Evolutionary conservation across 2,329 filamentous ascomycete genomes (phyloP), one percentile per base, ranked within the genome.

Genomic region (Xylaria digitata): DNA sequence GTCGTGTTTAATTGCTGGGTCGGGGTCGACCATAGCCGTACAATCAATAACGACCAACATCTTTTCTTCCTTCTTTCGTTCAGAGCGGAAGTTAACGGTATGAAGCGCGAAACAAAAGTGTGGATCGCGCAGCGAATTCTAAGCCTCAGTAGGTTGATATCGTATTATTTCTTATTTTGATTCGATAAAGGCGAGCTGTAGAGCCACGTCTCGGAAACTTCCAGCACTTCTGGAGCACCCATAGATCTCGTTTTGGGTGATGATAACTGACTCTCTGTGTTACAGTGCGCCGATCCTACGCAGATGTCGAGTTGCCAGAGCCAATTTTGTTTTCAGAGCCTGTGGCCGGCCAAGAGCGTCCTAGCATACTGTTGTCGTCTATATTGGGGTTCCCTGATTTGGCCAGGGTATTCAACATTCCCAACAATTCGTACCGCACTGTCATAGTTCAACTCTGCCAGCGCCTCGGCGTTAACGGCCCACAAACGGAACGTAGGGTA

Each of bases 301-400:
- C 26, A 13, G 7, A 19, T 17, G 3, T 7, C n/a, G 1, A 21
- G 6, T 42, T 61, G n/a, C 58, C 58, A 7, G 32, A n/a, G 8
- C 9, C n/a, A 7, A 17, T 61, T 13, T 54, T 23, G 49, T 46
- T 61, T 8, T 6, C 54, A 6, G 49, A 61, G 49, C 46, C 54
- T 8, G 6, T 54, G 5, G 49, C 46, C 2, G 49, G 37, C 3
- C 5, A 2, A 6, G n/a, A 2, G 8, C 34, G 8, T 37, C 34
- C 11, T 37, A 13, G 11, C 34, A 3, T 37, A 37, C 34, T 37
- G 11, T 7, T 11, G 23, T 61, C 23, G 11, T 34, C 17, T 4
- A 30, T 4, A 17, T 5, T 5, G 26, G 26, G 5, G 26, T 26
- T 26, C 26, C 26, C 26, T 26, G 26, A 26, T 26, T 26, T 26